Conservation (phyloP, 768 basidiomycete genomes). For the Gautieria morchelliformis region DNA sequence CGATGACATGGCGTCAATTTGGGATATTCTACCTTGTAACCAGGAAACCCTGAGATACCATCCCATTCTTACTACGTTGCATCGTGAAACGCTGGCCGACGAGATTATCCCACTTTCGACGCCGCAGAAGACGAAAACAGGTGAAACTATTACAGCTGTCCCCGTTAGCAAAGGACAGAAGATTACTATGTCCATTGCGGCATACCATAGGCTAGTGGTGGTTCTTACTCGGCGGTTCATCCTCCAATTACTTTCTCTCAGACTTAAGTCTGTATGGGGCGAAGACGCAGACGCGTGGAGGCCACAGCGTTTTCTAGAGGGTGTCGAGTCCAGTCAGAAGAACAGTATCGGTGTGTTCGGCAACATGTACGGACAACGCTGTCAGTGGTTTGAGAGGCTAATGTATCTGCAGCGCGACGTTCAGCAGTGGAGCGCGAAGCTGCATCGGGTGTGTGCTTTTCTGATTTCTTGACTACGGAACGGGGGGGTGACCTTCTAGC, state of each 20-base stretch:
- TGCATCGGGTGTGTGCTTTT: too few species aligned
- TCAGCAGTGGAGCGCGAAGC: too few species aligned
- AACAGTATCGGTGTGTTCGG: constrained; percentile 14
- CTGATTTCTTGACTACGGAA: constrained; percentile 24
- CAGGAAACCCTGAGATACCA: constrained; percentile 46
- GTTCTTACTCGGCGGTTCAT: background rate
- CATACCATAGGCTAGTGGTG: constrained; percentile 40
- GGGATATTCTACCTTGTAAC: too few species aligned
- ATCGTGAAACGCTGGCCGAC: constrained; percentile 40
- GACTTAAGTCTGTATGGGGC: constrained; percentile 14
- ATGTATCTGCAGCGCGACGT: too few species aligned
- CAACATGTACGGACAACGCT: constrained; percentile 10
- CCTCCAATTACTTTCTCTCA: constrained; percentile 5
- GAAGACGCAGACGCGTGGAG: constrained; percentile 16
- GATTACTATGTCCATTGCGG: constrained; percentile 42
- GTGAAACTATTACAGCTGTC: constrained; percentile 32
- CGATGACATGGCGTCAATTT: too few species aligned
- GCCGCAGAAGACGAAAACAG: constrained; percentile 38
- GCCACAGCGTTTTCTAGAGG: constrained; percentile 14
- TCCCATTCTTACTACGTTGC: constrained; percentile 42
- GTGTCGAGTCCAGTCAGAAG: constrained; percentile 11
- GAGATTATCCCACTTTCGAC: constrained; percentile 50
- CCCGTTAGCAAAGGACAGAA: constrained; percentile 42
- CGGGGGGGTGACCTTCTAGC: too few species aligned
- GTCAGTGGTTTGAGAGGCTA: too few species aligned